Evolutionary conservation across 2,329 filamentous ascomycete species (phyloP), one percentile per base, ranked within the genome.

Genomic region (Fusarium musae): DNA sequence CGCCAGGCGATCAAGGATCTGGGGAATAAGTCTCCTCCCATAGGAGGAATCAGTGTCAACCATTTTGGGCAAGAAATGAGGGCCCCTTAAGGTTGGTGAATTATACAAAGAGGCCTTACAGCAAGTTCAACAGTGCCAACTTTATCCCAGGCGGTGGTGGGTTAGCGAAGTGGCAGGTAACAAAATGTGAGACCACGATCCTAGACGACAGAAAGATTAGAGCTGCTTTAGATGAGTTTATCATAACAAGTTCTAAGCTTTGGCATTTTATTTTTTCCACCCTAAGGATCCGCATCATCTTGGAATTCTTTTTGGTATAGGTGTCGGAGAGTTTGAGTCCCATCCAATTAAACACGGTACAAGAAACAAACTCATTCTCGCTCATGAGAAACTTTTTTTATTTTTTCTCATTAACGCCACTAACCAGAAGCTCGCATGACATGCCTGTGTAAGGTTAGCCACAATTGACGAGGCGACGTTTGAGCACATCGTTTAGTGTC

Each of bases 321-420:
- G 3, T n/a, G 21, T 10, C 16, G 26, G 15, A 9, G 36, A 42
- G 16, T 40, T 40, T 5, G 8, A 15, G 13, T 19, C 21, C 26
- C 26, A 15, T 30, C 26, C 15, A 30, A 5, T 19, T 2, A n/a
- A 32, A 10, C 26, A 26, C n/a, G 13, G 12, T 12, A 19, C 19
- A 6, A 30, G 40, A 65, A 65, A 65, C 60, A 17, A 21, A 32
- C 63, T 42, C 63, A 65, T 57, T 64, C 28, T 32, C 60, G 21
- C 63, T 65, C 62, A 57, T 21, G 23, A 16, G 21, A 28, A 23
- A 47, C 47, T 43, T 56, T 54, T 15, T 39, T 10, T 23, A 23
- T 23, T n/a, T 46, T 47, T n/a, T 2, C 3, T 8, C 16, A 17
- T 26, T 9, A 9, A 16, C 6, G 19, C 19, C 28, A 17, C 23